Conservation (phyloP, 2,329 filamentous ascomycete genomes). For the Corinectria fuckeliana region DNA sequence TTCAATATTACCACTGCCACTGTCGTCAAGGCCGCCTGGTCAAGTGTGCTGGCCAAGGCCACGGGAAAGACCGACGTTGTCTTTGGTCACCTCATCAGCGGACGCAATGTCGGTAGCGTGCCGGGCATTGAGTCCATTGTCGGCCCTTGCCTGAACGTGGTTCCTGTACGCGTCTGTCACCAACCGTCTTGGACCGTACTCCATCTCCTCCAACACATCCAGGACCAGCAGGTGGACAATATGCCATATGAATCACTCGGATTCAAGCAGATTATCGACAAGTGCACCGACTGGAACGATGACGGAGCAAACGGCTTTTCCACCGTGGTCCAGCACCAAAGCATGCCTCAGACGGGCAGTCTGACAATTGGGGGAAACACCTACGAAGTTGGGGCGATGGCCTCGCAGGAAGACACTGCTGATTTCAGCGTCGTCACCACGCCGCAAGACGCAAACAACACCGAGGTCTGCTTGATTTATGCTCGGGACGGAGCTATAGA, state of each 20-base stretch:
- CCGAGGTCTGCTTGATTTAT: slow-evolving; percentile 32
- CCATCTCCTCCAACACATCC: slow-evolving; percentile 47
- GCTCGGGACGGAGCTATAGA: slow-evolving; percentile 7
- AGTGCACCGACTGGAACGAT: slow-evolving; percentile 32
- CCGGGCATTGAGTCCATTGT: slow-evolving; percentile 20
- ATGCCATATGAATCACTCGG: slow-evolving; percentile 35
- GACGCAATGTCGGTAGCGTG: slow-evolving; percentile 14
- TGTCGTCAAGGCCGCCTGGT: slow-evolving; percentile 54
- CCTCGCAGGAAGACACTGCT: slow-evolving; percentile 27
- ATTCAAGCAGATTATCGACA: slow-evolving; percentile 33
- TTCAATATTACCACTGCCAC: slow-evolving; percentile 43
- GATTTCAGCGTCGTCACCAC: slow-evolving; percentile 35
- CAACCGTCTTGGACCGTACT: slow-evolving; percentile 39
- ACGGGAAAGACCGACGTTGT: slow-evolving; percentile 40
- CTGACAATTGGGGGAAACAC: slow-evolving; percentile 22
- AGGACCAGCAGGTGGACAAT: slow-evolving; percentile 47
- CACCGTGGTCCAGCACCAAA: slow-evolving; percentile 36
- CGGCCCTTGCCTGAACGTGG: slow-evolving; percentile 25
- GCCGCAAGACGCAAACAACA: slow-evolving; percentile 11
- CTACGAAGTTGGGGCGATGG: slow-evolving; percentile 28
- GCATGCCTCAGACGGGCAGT: slow-evolving; percentile 23
- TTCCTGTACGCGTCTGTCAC: slow-evolving; percentile 21
- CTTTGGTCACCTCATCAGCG: slow-evolving; percentile 28
- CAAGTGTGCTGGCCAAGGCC: slow-evolving; percentile 45
- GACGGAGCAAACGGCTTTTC: slow-evolving; percentile 26